Percentiles rank a stretch among this genome's conserved stretches.
These are phyloP conservation scores for Populus ilicifolia DNA, from an alignment of 345 rosid genomes.

Conservation along the genomic window DNA sequence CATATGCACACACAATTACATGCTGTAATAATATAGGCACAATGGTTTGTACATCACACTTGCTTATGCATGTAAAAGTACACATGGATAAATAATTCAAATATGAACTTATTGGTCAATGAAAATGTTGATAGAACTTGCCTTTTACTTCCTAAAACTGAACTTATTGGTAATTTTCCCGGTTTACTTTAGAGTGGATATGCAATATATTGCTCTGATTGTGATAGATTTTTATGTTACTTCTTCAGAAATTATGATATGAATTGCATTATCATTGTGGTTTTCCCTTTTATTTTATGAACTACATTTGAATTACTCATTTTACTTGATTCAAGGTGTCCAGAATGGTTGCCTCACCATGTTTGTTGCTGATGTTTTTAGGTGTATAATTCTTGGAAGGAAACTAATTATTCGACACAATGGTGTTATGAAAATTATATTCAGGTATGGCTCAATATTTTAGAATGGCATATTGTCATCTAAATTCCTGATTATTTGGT, in stretches of 20 bases:
- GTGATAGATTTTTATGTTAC: too few relatives aligned
- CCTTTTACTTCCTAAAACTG: too few relatives aligned
- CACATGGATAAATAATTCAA: too few relatives aligned
- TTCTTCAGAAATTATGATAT: too few relatives aligned
- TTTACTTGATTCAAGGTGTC: neutral
- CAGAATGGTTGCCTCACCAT: constrained; percentile 6
- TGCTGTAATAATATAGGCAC: neutral
- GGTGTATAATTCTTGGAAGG: constrained; percentile 95
- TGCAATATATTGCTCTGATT: too few relatives aligned
- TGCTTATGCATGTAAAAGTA: neutral
- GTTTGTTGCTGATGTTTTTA: constrained; percentile 26
- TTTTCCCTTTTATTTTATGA: neutral
- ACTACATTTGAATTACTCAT: neutral
- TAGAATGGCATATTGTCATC: too few relatives aligned
- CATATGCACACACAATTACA: neutral
- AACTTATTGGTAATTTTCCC: too few relatives aligned
- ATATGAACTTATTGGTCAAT: too few relatives aligned
- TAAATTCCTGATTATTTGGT: too few relatives aligned
- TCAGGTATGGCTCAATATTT: constrained; percentile 45
- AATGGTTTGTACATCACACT: neutral
- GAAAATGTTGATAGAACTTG: too few relatives aligned
- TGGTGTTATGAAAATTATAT: constrained; percentile 99
- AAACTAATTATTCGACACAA: constrained; percentile 88
- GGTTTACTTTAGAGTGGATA: too few relatives aligned
- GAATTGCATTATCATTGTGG: too few relatives aligned